phyloP scores from a whole-genome alignment of 2,329 filamentous ascomycete genomes.

The Trichoderma atrobrunneum region DNA sequence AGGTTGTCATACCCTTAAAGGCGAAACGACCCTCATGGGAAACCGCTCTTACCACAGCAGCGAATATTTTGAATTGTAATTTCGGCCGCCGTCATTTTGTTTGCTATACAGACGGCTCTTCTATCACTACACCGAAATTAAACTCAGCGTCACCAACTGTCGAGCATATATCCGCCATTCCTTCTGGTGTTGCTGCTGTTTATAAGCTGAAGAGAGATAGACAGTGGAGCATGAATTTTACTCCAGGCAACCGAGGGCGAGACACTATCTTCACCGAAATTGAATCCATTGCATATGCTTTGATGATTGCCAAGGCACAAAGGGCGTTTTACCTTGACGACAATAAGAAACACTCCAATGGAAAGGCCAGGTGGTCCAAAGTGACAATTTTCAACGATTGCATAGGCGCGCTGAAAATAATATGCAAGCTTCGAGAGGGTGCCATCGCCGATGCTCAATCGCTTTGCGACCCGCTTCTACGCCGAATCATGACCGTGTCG shows the following conservation, averaged over 20 bases:
- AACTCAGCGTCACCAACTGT: neutral
- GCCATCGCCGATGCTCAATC: neutral
- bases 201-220: too few relatives aligned
- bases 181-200: neutral
- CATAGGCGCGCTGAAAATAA: neutral
- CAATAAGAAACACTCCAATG: neutral
- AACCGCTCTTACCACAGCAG: neutral
- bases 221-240: neutral
- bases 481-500: neutral
- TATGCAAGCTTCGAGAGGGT: neutral
- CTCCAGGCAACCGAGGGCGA: neutral
- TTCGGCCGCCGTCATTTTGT: neutral
- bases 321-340: too few relatives aligned
- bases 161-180: too few relatives aligned
- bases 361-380: neutral
- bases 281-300: neutral
- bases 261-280: rapidly evolving
- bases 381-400: neutral
- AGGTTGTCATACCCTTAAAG: neutral
- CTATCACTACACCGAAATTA: neutral
- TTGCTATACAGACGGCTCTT: neutral
- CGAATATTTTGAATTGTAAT: neutral
- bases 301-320: neutral
- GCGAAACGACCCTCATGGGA: too few relatives aligned
- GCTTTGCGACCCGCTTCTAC: neutral